Evolutionary conservation across 2,329 filamentous ascomycete genomes (phyloP).

Genomic region (Neonectria punicea): DNA sequence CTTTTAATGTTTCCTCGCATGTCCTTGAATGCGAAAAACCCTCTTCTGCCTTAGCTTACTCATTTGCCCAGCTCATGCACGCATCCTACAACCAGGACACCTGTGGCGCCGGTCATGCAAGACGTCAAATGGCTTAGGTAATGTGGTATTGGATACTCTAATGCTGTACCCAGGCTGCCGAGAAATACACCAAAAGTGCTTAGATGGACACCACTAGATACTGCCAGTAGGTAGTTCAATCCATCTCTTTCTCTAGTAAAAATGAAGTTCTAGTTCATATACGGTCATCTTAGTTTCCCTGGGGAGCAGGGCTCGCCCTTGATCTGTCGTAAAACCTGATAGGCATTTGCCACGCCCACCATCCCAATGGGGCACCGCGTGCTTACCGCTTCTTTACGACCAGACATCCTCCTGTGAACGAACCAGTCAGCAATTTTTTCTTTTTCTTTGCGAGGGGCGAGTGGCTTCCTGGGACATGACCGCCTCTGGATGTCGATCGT

Average conservation of each 20-base stretch:
- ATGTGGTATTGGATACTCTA: slow-evolving; percentile 15
- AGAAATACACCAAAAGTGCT: slow-evolving; percentile 30
- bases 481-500: not conserved
- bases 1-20: not conserved
- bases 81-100: not conserved
- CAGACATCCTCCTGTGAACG: slow-evolving; percentile 73
- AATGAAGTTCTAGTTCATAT: slow-evolving; percentile 38
- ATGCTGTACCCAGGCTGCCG: slow-evolving; percentile 12
- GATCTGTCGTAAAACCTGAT: slow-evolving; percentile 35
- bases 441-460: slow-evolving; percentile 1
- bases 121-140: not conserved
- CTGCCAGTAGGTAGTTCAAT: slow-evolving; percentile 29
- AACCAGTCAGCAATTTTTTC: slow-evolving; percentile 26
- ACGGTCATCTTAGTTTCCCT: slow-evolving; percentile 37
- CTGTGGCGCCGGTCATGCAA: not conserved
- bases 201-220: slow-evolving; percentile 30
- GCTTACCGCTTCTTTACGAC: slow-evolving; percentile 59
- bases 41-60: not conserved
- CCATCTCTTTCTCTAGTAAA: slow-evolving; percentile 31
- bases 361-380: slow-evolving; percentile 30
- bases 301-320: slow-evolving; percentile 34
- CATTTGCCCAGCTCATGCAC: not conserved
- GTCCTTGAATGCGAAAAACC: slow-evolving; percentile 1
- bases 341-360: slow-evolving; percentile 35
- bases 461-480: slow-evolving; percentile 2